Conservation (phyloP, 1,284 basidiomycete genomes). For the Vanrija sp. region DNA sequence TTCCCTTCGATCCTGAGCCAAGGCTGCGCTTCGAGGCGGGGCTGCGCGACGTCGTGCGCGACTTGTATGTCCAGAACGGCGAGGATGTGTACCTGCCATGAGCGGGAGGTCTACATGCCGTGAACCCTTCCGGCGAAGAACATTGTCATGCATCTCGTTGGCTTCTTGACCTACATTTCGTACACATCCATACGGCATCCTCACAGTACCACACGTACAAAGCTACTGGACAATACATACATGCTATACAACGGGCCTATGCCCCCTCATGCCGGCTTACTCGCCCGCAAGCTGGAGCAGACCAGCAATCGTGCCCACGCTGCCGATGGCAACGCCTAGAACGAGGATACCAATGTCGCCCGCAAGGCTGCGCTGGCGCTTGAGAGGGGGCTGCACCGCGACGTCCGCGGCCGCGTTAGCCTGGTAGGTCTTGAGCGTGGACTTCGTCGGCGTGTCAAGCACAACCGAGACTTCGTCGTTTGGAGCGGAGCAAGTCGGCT, state of each 20-base stretch:
- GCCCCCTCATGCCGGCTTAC: neutral
- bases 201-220: neutral
- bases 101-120: no score
- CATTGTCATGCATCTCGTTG: no score
- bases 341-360: constrained; percentile 19
- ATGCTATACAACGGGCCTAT: neutral
- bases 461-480: neutral
- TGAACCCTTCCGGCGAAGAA: no score
- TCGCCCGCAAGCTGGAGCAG: constrained; percentile 31
- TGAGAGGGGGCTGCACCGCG: constrained; percentile 1
- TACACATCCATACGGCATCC: neutral
- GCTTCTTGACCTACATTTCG: no score
- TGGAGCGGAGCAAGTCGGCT: no score
- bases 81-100: no score
- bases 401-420: neutral
- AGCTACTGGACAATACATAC: neutral
- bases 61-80: no score
- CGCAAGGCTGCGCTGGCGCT: neutral
- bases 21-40: no score
- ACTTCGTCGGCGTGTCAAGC: neutral
- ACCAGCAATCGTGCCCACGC: constrained; percentile 32
- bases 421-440: neutral
- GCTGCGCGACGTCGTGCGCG: no score
- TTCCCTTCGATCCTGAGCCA: no score
- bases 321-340: constrained; percentile 31